Percentiles rank a stretch among this genome's conserved stretches.
phyloP scores from a whole-genome alignment of 441 rosid genomes.

The Pelargonium fulgidum region DNA sequence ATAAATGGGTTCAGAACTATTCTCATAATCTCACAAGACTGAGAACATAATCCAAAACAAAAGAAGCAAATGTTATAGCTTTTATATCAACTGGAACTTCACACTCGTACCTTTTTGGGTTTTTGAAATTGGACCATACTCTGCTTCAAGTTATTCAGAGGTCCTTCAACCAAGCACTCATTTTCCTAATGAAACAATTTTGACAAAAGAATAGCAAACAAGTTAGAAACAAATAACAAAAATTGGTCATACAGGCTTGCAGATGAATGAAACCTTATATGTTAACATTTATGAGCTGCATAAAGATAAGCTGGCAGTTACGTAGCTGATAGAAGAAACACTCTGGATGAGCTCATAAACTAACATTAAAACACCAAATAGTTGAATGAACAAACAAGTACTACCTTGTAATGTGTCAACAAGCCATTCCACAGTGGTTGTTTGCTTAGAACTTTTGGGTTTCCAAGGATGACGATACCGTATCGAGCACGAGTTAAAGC shows the following conservation, averaged over 20 bases:
- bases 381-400: constrained; percentile 6
- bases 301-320: not conserved
- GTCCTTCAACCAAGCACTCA: constrained; percentile 99
- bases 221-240: not conserved
- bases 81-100: not conserved
- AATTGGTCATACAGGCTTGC: not conserved
- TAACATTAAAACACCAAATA: not conserved
- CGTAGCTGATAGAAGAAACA: not conserved
- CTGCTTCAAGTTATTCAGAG: constrained; percentile 94
- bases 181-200: constrained; percentile 45
- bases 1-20: not conserved
- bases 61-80: not conserved
- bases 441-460: constrained; percentile 96
- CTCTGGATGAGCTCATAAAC: not conserved
- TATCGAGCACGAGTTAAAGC: constrained; percentile 96
- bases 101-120: constrained; percentile 69
- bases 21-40: not conserved
- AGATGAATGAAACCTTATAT: not conserved
- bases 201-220: not conserved
- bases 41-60: not conserved
- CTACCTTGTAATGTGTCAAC: constrained; percentile 93
- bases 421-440: constrained; percentile 96
- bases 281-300: constrained; percentile 1
- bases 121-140: constrained; percentile 98
- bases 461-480: constrained; percentile 95